Percentiles rank a stretch among this genome's conserved stretches.
Conservation (phyloP, 306 rosid species). For the Elaeagnus macrophylla region DNA sequence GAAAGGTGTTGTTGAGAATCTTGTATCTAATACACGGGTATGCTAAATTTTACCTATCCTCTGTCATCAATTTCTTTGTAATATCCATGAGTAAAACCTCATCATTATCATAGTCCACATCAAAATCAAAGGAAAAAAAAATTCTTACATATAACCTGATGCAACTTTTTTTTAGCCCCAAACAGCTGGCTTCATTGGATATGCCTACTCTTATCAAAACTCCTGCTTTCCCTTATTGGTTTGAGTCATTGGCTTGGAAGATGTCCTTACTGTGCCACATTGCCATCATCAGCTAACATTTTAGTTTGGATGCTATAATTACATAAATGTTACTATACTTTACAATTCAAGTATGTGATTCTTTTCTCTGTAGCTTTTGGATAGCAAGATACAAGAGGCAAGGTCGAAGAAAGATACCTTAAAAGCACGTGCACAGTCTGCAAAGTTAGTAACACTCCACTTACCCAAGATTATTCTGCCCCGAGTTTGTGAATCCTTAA, state of each 20-base stretch:
- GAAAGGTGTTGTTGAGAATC: constrained; percentile 84
- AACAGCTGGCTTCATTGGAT: too few species aligned
- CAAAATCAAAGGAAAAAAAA: not conserved
- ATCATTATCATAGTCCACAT: not conserved
- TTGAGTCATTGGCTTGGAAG: not conserved
- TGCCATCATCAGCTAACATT: not conserved
- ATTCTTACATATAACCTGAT: too few species aligned
- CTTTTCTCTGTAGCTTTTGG: constrained; percentile 58
- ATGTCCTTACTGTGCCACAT: not conserved
- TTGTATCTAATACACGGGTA: constrained; percentile 88
- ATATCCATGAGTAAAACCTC: not conserved
- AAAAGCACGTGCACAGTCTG: constrained; percentile 93
- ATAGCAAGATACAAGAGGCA: constrained; percentile 93
- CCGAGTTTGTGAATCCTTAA: constrained; percentile 9
- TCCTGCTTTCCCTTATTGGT: not conserved
- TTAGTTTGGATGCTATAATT: not conserved
- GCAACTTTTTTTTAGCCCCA: too few species aligned
- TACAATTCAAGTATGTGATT: constrained; percentile 4
- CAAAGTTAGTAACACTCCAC: constrained; percentile 51
- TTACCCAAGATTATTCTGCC: constrained; percentile 14
- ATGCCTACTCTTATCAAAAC: not conserved
- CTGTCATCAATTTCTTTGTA: not conserved
- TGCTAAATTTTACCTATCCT: constrained; percentile 11
- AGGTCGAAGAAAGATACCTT: constrained; percentile 90
- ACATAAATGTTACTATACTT: not conserved